Base-by-base conservation (phyloP, 345 rosid genomes). In the Bruguiera sexangula region DNA sequence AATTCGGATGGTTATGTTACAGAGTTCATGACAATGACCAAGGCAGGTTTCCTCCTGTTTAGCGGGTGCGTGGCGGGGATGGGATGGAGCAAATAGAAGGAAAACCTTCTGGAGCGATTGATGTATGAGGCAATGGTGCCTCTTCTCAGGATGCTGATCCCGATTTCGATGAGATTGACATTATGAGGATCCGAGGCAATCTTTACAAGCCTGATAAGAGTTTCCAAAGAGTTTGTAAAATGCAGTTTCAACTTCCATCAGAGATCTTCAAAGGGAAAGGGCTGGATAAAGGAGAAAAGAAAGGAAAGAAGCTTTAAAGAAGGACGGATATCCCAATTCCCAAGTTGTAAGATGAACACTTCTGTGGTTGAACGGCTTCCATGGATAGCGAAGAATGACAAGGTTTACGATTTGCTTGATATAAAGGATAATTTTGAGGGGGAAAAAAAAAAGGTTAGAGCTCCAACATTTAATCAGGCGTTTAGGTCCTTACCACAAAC, bases 401-500 rank as follows among this genome's bases (percentile, higher is more conserved):
- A 60, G 19, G 65, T 9, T 39, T 43, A 54, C 26, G 36, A 66
- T 66, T 34, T 62, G 60, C 46, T 62, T 31, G 65, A 69, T 56
- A 71, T 48, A 46, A 19, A 63, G 19, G 73, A 75, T 67, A 50
- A 52, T 20, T 55, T 31, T 53, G 36, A 29, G 15, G 76, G n/a
- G 61, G n/a, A 59, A 27, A 78, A 67, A 53, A 85, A 84, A 82
- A 91, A 74, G 77, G 69, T 81, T 34, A 81, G 91, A 61, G 76
- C 86, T 51, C 86, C 79, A 19, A 92, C 99, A 50, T 92, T 87
- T 78, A 95, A 88, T 85, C 96, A 90, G 74, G 73, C 88, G 92
- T 67, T 90, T 96, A 0, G 93, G 87, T 62, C 96, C 96, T 60
- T 92, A 77, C 82, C 96, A 92, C 64, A 83, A 92, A 68, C 99